Evolutionary conservation across 371 early-diverging fungal species (phyloP).

Genomic region (Rhizopus stolonifer): DNA sequence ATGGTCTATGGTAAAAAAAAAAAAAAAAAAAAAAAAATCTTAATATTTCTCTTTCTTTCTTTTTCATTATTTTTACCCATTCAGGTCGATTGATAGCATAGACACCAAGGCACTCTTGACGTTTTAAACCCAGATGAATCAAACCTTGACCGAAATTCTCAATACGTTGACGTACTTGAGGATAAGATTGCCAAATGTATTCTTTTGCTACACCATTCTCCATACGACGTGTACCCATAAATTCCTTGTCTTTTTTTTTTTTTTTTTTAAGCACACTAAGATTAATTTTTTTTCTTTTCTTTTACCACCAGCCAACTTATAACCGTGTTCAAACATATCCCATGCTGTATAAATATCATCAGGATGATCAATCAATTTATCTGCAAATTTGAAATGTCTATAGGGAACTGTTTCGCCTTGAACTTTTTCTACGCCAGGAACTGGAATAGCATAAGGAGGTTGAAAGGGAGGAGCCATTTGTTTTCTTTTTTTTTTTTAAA

Average conservation of each 20-base stretch:
- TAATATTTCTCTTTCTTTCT: slow-evolving; percentile 7
- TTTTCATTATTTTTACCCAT: slow-evolving; percentile 62
- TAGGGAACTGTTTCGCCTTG: slow-evolving; percentile 56
- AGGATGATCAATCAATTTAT: slow-evolving; percentile 51
- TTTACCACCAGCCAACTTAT: slow-evolving; percentile 51
- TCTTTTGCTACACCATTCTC: slow-evolving; percentile 56
- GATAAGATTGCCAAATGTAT: slow-evolving; percentile 67
- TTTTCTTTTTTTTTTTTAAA: slow-evolving; percentile 1
- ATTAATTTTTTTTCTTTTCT: background rate
- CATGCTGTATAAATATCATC: slow-evolving; percentile 51
- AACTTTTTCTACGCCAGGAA: slow-evolving; percentile 30
- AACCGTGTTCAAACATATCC: slow-evolving; percentile 60
- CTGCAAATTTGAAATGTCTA: slow-evolving; percentile 56
- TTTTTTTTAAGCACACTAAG: background rate
- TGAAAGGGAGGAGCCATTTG: slow-evolving; percentile 31
- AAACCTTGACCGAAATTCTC: slow-evolving; percentile 67
- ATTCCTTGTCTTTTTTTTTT: slow-evolving; percentile 33
- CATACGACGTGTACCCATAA: slow-evolving; percentile 59
- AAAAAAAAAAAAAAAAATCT: slow-evolving; percentile 17
- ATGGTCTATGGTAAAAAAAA: slow-evolving; percentile 48
- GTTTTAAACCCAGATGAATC: slow-evolving; percentile 39
- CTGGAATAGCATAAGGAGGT: slow-evolving; percentile 47
- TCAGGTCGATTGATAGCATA: slow-evolving; percentile 88
- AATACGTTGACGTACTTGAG: slow-evolving; percentile 52
- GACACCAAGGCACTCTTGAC: slow-evolving; percentile 63